Base-by-base conservation (phyloP, 441 rosid species). In the Aquilaria agallochum region DNA sequence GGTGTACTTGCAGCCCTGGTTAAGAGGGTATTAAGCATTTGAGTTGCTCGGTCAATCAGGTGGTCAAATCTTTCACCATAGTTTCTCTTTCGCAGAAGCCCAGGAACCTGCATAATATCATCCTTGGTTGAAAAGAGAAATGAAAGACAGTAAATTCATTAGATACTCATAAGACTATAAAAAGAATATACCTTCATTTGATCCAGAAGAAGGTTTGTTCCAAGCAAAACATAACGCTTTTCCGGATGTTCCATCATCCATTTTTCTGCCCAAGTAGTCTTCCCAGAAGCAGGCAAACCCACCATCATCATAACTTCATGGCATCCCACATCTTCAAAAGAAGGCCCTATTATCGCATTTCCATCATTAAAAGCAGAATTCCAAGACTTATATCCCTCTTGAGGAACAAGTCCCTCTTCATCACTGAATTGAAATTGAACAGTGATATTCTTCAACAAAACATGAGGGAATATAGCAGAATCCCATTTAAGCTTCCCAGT, bases 251-350 rank as follows among this genome's bases (percentile, higher is more conserved):
- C 67, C 51, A 61, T 72, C 55, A 72, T 53, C 75, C 79, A 72
- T 58, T 69, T 75, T 72, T 75, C 79, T 15, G 75, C 75, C 75
- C 75, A 74, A 3, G 73, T 75, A 58, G 71, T 72, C 68, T 78
- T 75, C 30, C 83, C 75, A 0, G 77, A 72, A 69, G 74, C 75
- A 36, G 77, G 75, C 46, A 78, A 67, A 6, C 83, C 77, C 55
- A 72, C 75, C 80, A 67, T 51, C 79, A 67, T 67, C 67, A 64
- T 67, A 50, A 78, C 56, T 63, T 74, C 75, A 42, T 60, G 69
- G 20, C 59, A 66, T 53, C 66, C 56, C 50, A 34, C 31, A 32
- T 64, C 42, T 30, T 55, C 46, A 36, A 64, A 66, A 33, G 44
- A 51, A 54, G 79, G 75, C 31, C 77, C 72, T 42, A 58, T 13